Evolutionary conservation across 2,329 filamentous ascomycete genomes (phyloP).

Genomic region (Verticillium nubilum): DNA sequence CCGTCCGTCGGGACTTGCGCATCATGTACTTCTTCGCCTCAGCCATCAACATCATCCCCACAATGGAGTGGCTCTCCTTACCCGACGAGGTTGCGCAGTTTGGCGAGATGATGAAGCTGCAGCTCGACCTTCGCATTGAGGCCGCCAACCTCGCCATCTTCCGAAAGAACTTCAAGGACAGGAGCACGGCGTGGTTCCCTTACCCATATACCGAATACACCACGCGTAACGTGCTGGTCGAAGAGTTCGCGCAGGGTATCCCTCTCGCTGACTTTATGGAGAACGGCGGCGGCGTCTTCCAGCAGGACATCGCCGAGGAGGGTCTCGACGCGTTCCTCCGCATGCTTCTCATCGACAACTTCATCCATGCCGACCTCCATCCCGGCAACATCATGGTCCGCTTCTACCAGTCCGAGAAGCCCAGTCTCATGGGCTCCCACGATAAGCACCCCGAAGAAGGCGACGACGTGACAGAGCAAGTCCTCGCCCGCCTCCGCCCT

Average conservation of each 20-base stretch:
- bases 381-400: slow-evolving; percentile 99
- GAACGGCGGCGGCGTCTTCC: slow-evolving; percentile 86
- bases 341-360: slow-evolving; percentile 97
- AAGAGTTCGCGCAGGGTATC: slow-evolving; percentile 94
- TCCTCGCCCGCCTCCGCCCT: slow-evolving; percentile 74
- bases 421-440: slow-evolving; percentile 47
- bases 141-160: slow-evolving; percentile 85
- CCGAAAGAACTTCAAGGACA: slow-evolving; percentile 81
- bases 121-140: slow-evolving; percentile 92
- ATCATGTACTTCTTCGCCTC: slow-evolving; percentile 94
- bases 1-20: slow-evolving; percentile 80
- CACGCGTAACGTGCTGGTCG: slow-evolving; percentile 84
- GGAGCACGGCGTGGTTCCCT: slow-evolving; percentile 93
- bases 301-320: slow-evolving; percentile 90
- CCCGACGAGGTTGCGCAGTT: slow-evolving; percentile 93
- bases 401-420: slow-evolving; percentile 79
- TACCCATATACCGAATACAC: slow-evolving; percentile 91
- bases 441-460: slow-evolving; percentile 36
- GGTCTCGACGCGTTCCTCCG: slow-evolving; percentile 92
- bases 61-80: slow-evolving; percentile 94
- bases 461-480: slow-evolving; percentile 79
- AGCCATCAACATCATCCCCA: slow-evolving; percentile 79
- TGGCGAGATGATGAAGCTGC: slow-evolving; percentile 98
- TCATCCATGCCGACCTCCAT: slow-evolving; percentile 92
- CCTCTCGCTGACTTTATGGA: slow-evolving; percentile 86